Conservation (phyloP, 2,329 filamentous ascomycete genomes). For the Diaporthe helianthi region DNA sequence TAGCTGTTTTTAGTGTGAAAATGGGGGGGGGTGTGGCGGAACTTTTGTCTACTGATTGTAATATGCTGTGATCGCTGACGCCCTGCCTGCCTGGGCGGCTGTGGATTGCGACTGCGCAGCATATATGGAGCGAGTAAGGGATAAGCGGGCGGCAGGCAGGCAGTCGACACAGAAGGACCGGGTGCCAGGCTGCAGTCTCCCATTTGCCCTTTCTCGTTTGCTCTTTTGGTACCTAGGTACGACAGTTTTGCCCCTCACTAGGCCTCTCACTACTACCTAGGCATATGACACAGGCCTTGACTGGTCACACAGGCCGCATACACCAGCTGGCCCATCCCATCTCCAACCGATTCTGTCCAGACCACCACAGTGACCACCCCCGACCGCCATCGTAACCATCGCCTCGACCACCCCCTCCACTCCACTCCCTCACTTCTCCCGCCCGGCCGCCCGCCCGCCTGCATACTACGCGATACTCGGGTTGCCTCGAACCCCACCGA, state of each 20-base stretch:
- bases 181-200: slow-evolving; percentile 18
- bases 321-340: slow-evolving; percentile 24
- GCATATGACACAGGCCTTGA: slow-evolving; percentile 25
- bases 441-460: not conserved
- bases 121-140: not conserved
- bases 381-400: slow-evolving; percentile 8
- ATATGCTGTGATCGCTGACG: not conserved
- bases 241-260: slow-evolving; percentile 22
- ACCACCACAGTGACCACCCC: slow-evolving; percentile 5
- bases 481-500: not conserved
- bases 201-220: not conserved
- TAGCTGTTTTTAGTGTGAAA: no score
- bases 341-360: slow-evolving; percentile 11
- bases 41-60: no score
- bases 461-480: not conserved
- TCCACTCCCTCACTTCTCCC: not conserved
- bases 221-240: not conserved
- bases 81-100: not conserved
- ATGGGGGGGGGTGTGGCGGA: no score
- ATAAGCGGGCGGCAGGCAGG: not conserved
- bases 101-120: not conserved
- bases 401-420: slow-evolving; percentile 10
- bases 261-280: not conserved
- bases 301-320: slow-evolving; percentile 16
- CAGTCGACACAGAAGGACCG: no score